Conservation (phyloP, 2,329 filamentous ascomycete genomes). For the Neophaeococcomyces aloes region DNA sequence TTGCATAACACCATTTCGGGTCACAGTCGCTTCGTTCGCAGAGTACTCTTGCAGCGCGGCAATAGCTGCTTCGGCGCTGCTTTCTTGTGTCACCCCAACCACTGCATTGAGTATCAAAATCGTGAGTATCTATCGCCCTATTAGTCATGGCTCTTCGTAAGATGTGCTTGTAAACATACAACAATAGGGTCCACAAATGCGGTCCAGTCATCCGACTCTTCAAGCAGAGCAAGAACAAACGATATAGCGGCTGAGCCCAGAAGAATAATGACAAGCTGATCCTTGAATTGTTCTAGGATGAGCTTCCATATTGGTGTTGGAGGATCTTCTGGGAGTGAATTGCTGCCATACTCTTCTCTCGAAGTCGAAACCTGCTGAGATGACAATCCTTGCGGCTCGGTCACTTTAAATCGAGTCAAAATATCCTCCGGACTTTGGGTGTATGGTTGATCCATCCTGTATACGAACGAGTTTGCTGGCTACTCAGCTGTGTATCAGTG, state of each 20-base stretch:
- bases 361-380: conserved; percentile 37
- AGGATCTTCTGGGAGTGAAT: conserved; percentile 73
- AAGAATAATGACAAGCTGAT: conserved; percentile 92
- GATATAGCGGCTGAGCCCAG: conserved; percentile 87
- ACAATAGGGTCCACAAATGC: conserved; percentile 94
- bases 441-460: conserved; percentile 45
- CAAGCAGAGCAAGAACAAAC: conserved; percentile 84
- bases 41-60: conserved; percentile 97
- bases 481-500: background rate
- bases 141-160: conserved; percentile 1
- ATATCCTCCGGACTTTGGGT: conserved; percentile 39
- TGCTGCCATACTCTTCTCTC: conserved; percentile 42
- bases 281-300: conserved; percentile 97
- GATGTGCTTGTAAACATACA: conserved; percentile 46
- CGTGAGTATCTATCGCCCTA: conserved; percentile 63
- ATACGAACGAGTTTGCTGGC: background rate
- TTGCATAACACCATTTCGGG: conserved; percentile 70
- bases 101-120: conserved; percentile 95
- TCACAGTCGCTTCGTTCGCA: conserved; percentile 89
- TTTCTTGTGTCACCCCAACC: conserved; percentile 96
- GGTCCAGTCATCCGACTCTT: conserved; percentile 87
- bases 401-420: conserved; percentile 43
- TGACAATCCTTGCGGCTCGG: conserved; percentile 41
- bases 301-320: conserved; percentile 94
- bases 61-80: conserved; percentile 96